These are phyloP conservation scores for Boletellus ananas DNA, from an alignment of 768 basidiomycete species.

Conservation along the genomic window DNA sequence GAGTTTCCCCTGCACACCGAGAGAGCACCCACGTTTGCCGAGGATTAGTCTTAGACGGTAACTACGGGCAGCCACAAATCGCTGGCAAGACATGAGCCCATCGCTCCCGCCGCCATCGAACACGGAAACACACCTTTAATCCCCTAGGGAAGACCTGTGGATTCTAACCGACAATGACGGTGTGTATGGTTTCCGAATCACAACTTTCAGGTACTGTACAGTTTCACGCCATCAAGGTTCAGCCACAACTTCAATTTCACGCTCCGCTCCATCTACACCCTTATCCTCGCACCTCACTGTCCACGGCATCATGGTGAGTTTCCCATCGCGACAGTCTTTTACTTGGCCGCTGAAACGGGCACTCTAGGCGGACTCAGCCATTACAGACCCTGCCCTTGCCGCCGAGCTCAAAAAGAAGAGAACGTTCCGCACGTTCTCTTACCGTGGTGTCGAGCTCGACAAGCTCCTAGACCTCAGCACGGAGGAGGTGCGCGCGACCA, in stretches of 20 bases:
- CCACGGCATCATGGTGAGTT: conserved; percentile 34
- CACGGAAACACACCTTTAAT: conserved; percentile 58
- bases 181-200: conserved; percentile 14
- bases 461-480: conserved; percentile 95
- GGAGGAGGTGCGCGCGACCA: conserved; percentile 68
- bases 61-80: conserved; percentile 89
- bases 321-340: background rate
- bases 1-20: background rate
- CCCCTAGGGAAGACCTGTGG: conserved; percentile 90
- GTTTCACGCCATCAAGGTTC: conserved; percentile 45
- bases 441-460: conserved; percentile 97
- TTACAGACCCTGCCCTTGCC: conserved; percentile 91
- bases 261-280: conserved; percentile 19
- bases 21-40: conserved; percentile 42
- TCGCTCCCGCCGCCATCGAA: background rate
- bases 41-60: conserved; percentile 28
- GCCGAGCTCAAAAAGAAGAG: conserved; percentile 98
- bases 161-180: conserved; percentile 72
- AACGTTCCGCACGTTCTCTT: conserved; percentile 98
- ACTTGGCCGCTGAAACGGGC: background rate
- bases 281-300: conserved; percentile 24
- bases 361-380: conserved; percentile 67
- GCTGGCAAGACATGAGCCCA: conserved; percentile 38
- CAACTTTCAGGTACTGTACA: conserved; percentile 49
- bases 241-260: conserved; percentile 41